Evolutionary conservation across 805 yeast genomes (phyloP).

Genomic region (Ogataea degrootiae): DNA sequence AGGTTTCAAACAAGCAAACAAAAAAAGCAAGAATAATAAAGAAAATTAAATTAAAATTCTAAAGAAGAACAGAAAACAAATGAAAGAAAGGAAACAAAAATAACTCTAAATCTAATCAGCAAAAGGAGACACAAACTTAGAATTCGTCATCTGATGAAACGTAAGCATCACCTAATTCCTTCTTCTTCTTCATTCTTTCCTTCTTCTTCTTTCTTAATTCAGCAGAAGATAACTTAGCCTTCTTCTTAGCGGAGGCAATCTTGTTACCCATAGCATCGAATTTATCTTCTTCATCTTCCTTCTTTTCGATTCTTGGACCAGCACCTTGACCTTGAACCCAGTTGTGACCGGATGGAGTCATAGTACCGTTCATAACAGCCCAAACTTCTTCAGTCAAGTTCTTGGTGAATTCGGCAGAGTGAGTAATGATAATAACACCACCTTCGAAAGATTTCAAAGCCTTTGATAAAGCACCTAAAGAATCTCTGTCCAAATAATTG

Average conservation of each 20-base stretch:
- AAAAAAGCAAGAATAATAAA: not conserved
- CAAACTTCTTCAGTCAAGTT: slow-evolving; percentile 99
- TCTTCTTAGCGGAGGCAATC: slow-evolving; percentile 94
- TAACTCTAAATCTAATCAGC: not conserved
- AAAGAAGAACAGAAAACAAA: slow-evolving; percentile 3
- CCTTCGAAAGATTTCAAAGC: slow-evolving; percentile 98
- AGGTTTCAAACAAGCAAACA: not conserved
- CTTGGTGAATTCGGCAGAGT: slow-evolving; percentile 99
- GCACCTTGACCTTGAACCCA: slow-evolving; percentile 99
- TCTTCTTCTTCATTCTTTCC: slow-evolving; percentile 99
- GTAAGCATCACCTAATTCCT: slow-evolving; percentile 98
- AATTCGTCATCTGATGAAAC: slow-evolving; percentile 94
- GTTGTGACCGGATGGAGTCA: slow-evolving; percentile 99
- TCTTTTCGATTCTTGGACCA: slow-evolving; percentile 99
- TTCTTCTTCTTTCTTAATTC: slow-evolving; percentile 99
- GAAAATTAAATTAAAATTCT: not conserved
- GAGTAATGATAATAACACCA: slow-evolving; percentile 99
- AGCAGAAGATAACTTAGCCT: slow-evolving; percentile 95
- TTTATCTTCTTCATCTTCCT: slow-evolving; percentile 92
- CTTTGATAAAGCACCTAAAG: slow-evolving; percentile 98
- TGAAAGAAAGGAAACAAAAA: slow-evolving; percentile 4
- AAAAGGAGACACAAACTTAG: slow-evolving; percentile 31
- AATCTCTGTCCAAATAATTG: slow-evolving; percentile 98
- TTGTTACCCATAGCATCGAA: slow-evolving; percentile 99
- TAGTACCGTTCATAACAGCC: slow-evolving; percentile 97